Percentiles rank a stretch among this genome's conserved stretches.
Evolutionary conservation across 2,329 filamentous ascomycete species (phyloP).

Genomic region (Alternaria novae-zelandiae): DNA sequence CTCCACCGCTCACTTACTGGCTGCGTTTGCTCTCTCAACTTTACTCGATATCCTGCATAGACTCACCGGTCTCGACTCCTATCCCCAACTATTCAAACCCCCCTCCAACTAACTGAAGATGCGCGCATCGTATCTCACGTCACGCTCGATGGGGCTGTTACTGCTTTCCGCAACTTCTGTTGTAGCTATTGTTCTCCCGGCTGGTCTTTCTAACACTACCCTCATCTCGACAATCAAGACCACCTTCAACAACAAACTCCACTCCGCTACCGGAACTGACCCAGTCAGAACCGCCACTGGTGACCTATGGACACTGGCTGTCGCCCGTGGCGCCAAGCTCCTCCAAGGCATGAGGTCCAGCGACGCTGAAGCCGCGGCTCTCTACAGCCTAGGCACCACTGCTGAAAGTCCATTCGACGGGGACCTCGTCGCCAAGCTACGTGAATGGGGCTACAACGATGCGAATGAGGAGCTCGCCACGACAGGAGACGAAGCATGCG

Average conservation of each 20-base stretch:
- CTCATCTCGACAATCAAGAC: not conserved
- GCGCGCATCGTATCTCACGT: not conserved
- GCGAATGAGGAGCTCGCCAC: constrained; percentile 3
- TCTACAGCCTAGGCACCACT: constrained; percentile 7
- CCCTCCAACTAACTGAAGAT: not conserved
- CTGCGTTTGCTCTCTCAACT: not conserved
- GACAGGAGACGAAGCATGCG: too few relatives aligned
- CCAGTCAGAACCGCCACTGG: not conserved
- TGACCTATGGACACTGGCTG: constrained; percentile 5
- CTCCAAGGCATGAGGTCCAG: constrained; percentile 18
- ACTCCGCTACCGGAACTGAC: not conserved
- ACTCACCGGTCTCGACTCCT: too few relatives aligned
- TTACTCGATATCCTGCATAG: too few relatives aligned
- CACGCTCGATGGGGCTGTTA: not conserved
- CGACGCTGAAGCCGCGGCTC: constrained; percentile 10
- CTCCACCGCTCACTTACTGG: too few relatives aligned
- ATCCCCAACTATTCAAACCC: not conserved
- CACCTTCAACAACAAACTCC: not conserved
- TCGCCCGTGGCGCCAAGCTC: constrained; percentile 16
- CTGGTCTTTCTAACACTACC: not conserved
- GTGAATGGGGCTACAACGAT: constrained; percentile 21
- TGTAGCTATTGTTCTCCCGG: not conserved
- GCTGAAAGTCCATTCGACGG: constrained; percentile 14
- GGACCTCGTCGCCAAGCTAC: constrained; percentile 6
- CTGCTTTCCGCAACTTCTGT: not conserved